Percentiles rank a stretch among this genome's conserved stretches.
These are phyloP conservation scores for Fusarium equiseti DNA, from an alignment of 2,329 filamentous ascomycete genomes.

Conservation along the genomic window DNA sequence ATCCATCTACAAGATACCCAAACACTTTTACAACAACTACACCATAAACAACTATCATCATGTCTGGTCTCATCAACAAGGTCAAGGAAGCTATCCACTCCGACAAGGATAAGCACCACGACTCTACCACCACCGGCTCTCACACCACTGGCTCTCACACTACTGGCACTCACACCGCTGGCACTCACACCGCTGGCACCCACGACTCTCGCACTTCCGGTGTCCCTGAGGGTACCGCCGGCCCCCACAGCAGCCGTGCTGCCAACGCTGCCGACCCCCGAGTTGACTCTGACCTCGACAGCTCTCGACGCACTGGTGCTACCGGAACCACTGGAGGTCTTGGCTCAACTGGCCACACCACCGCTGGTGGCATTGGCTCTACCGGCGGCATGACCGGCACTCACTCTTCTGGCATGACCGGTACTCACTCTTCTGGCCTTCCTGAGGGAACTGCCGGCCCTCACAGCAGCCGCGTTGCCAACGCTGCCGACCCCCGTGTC, in stretches of 20 bases:
- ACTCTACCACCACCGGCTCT: conserved; percentile 1
- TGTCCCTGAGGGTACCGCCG: conserved; percentile 39
- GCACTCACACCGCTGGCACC: conserved; percentile 12
- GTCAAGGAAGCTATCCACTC: conserved; percentile 67
- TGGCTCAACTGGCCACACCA: conserved; percentile 47
- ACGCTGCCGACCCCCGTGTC: conserved; percentile 65
- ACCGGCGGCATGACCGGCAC: conserved; percentile 54
- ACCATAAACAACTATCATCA: conserved; percentile 51
- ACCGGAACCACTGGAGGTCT: conserved; percentile 48
- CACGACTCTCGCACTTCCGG: conserved; percentile 22
- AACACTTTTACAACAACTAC: conserved; percentile 8
- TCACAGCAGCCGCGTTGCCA: conserved; percentile 59
- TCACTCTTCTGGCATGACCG: background rate
- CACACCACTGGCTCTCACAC: conserved; percentile 22
- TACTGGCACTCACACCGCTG: conserved; percentile 23
- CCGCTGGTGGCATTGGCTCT: conserved; percentile 47
- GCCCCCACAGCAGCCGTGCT: conserved; percentile 26
- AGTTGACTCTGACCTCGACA: conserved; percentile 65
- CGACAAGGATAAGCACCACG: conserved; percentile 58
- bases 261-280: conserved; percentile 64
- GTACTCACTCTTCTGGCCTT: conserved; percentile 14
- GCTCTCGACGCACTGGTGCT: conserved; percentile 52
- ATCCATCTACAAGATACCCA: conserved; percentile 28
- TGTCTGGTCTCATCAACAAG: conserved; percentile 70
- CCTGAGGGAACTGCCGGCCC: conserved; percentile 54